These are phyloP conservation scores for Arthroderma sp. DNA, from an alignment of 2,329 filamentous ascomycete genomes.

Conservation along the genomic window DNA sequence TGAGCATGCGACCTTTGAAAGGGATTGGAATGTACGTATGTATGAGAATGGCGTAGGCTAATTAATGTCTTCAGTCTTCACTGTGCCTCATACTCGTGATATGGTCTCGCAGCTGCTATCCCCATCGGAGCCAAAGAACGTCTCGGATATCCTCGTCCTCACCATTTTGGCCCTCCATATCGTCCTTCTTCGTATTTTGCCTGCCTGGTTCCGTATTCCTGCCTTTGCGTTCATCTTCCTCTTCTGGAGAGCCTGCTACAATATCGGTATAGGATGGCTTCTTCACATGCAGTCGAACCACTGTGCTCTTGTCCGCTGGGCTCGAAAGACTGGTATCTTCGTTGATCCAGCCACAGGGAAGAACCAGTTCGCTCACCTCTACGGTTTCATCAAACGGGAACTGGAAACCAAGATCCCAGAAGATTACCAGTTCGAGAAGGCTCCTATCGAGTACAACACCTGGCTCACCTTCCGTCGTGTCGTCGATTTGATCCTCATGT, in stretches of 20 bases:
- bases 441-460: slow-evolving; percentile 95
- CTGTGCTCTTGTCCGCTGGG: slow-evolving; percentile 74
- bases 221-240: slow-evolving; percentile 74
- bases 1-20: not conserved
- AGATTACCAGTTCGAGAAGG: slow-evolving; percentile 86
- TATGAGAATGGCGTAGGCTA: not conserved
- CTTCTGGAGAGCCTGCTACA: slow-evolving; percentile 88
- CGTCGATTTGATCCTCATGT: slow-evolving; percentile 96
- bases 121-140: slow-evolving; percentile 86
- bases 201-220: slow-evolving; percentile 54
- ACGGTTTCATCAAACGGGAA: slow-evolving; percentile 72
- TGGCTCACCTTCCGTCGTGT: slow-evolving; percentile 94
- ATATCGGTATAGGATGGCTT: slow-evolving; percentile 82
- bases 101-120: slow-evolving; percentile 98
- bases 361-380: slow-evolving; percentile 71
- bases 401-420: slow-evolving; percentile 87
- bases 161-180: slow-evolving; percentile 65
- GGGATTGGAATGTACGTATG: not conserved
- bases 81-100: slow-evolving; percentile 90
- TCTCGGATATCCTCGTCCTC: slow-evolving; percentile 72
- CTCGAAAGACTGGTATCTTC: slow-evolving; percentile 73
- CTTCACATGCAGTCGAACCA: slow-evolving; percentile 84
- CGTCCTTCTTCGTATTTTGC: slow-evolving; percentile 58
- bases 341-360: slow-evolving; percentile 67
- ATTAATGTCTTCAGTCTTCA: slow-evolving; percentile 56